phyloP scores from a whole-genome alignment of 805 yeast genomes.

The Suhomyces pyralidae region DNA sequence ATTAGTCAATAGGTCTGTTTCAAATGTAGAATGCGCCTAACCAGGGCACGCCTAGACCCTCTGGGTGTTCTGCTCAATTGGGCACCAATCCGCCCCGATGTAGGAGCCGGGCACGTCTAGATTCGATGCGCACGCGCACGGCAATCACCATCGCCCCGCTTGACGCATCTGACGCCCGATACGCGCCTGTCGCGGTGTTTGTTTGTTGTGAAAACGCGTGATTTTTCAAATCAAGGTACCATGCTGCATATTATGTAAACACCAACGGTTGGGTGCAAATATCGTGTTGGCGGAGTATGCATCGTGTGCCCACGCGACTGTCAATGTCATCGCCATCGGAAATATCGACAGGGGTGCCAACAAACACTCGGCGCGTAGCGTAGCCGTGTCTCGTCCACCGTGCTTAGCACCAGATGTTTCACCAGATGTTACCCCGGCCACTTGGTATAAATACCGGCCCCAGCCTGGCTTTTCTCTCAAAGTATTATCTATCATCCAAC shows the following conservation, averaged over 20 bases:
- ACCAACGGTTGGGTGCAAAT: slow-evolving; percentile 4
- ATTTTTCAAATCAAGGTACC: neutral
- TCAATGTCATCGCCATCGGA: neutral
- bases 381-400: neutral
- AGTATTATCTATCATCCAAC: neutral
- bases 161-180: neutral
- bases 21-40: neutral
- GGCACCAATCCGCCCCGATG: neutral
- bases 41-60: neutral
- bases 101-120: neutral
- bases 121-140: neutral
- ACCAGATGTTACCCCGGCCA: neutral
- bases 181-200: neutral
- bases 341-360: slow-evolving; percentile 1
- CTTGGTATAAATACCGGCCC: slow-evolving; percentile 1
- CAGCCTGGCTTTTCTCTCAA: neutral
- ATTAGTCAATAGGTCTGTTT: neutral
- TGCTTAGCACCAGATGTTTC: neutral
- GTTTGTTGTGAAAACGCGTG: slow-evolving; percentile 3
- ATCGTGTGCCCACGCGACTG: neutral
- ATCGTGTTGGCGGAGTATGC: slow-evolving; percentile 1
- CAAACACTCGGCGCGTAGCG: slow-evolving; percentile 1
- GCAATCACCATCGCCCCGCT: neutral
- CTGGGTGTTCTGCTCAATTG: neutral
- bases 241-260: neutral